These are phyloP conservation scores for Teunomyces lycoperdinae DNA, from an alignment of 805 yeast species.

Conservation along the genomic window DNA sequence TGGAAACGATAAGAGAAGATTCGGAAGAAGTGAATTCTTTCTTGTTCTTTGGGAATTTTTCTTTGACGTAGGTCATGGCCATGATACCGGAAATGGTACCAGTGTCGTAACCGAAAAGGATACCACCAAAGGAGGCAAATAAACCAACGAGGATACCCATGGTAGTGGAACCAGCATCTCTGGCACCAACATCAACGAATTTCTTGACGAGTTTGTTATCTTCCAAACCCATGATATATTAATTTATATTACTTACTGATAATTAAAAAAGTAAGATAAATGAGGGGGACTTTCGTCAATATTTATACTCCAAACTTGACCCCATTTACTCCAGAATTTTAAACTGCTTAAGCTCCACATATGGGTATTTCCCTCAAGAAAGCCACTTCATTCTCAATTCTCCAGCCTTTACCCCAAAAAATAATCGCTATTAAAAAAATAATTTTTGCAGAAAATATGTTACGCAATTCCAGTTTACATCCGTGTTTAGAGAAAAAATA, in stretches of 20 bases:
- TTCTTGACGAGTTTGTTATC: slow-evolving; percentile 28
- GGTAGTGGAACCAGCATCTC: slow-evolving; percentile 42
- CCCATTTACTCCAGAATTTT: slow-evolving; percentile 1
- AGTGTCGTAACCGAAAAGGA: slow-evolving; percentile 42
- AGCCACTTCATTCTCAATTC: neutral
- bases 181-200: slow-evolving; percentile 45
- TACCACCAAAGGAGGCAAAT: slow-evolving; percentile 42
- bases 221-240: slow-evolving; percentile 36
- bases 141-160: slow-evolving; percentile 41
- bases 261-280: neutral
- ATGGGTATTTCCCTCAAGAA: neutral
- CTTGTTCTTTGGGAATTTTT: slow-evolving; percentile 19
- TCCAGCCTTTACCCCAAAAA: slow-evolving; percentile 2
- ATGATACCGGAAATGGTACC: slow-evolving; percentile 43
- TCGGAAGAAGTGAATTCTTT: slow-evolving; percentile 18
- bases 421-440: neutral
- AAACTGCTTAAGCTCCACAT: neutral
- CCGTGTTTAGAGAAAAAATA: neutral
- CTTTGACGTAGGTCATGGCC: slow-evolving; percentile 37
- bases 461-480: neutral
- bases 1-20: slow-evolving; percentile 25
- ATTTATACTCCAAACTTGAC: slow-evolving; percentile 4
- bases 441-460: neutral
- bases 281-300: neutral
- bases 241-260: slow-evolving; percentile 2